Evolutionary conservation across 768 basidiomycete genomes (phyloP).

Genomic region (Termitomyces sp.): DNA sequence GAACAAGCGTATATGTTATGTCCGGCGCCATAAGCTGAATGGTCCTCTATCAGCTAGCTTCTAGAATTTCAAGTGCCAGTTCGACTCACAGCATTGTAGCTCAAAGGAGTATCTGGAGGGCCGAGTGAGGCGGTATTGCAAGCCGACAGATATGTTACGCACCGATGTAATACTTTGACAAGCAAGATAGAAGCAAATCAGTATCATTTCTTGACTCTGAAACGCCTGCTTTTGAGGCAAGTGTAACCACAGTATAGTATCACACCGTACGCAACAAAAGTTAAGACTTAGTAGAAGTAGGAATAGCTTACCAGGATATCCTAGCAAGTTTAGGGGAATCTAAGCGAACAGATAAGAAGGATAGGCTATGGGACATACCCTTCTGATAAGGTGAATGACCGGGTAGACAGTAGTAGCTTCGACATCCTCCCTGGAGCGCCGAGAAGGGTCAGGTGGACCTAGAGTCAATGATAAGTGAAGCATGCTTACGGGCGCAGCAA

Average conservation of each 20-base stretch:
- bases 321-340: slow-evolving; percentile 24
- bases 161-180: slow-evolving; percentile 65
- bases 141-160: slow-evolving; percentile 10
- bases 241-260: neutral
- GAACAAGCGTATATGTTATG: slow-evolving; percentile 84
- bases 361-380: slow-evolving; percentile 32
- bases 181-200: neutral
- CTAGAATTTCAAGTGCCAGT: neutral
- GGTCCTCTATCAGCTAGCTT: neutral
- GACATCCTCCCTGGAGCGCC: slow-evolving; percentile 38
- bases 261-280: neutral
- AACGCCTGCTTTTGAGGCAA: neutral
- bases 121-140: neutral
- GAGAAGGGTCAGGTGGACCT: slow-evolving; percentile 2
- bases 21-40: slow-evolving; percentile 76
- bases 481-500: slow-evolving; percentile 34
- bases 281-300: neutral
- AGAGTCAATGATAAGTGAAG: neutral
- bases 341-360: neutral
- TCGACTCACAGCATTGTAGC: slow-evolving; percentile 64
- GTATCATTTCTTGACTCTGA: neutral
- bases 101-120: slow-evolving; percentile 71
- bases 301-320: slow-evolving; percentile 50
- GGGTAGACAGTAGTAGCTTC: slow-evolving; percentile 69
- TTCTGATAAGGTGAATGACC: slow-evolving; percentile 72